phyloP scores from a whole-genome alignment of 352 stramenopile genomes.

The Phytopythium oedochilum region DNA sequence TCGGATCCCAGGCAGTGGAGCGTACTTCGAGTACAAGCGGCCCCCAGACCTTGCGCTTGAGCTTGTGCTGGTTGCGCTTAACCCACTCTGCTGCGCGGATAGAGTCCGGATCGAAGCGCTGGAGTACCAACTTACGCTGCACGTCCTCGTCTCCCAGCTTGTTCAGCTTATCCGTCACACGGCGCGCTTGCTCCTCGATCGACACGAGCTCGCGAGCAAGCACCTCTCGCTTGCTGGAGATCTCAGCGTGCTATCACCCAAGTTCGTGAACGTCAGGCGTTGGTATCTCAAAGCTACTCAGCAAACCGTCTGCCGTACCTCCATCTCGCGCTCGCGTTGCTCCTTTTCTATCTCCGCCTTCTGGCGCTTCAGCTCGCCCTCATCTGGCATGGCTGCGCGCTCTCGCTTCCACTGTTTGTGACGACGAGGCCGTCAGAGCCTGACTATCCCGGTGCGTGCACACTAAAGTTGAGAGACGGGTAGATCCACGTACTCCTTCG shows the following conservation, averaged over 20 bases:
- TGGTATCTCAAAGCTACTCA: too few relatives aligned
- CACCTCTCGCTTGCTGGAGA: constrained; percentile 61
- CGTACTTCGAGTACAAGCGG: constrained; percentile 71
- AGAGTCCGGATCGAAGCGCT: constrained; percentile 58
- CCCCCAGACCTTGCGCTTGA: constrained; percentile 79
- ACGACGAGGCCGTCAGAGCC: background rate
- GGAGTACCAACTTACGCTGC: constrained; percentile 54
- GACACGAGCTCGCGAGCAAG: constrained; percentile 37
- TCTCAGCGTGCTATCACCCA: constrained; percentile 52
- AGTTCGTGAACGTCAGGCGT: background rate
- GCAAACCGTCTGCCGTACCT: too few relatives aligned
- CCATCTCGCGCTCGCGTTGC: constrained; percentile 63
- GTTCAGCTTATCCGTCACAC: constrained; percentile 46
- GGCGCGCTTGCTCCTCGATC: constrained; percentile 47
- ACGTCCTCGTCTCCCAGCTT: constrained; percentile 75
- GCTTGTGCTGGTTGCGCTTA: constrained; percentile 53
- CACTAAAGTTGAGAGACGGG: too few relatives aligned
- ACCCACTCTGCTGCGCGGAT: constrained; percentile 78
- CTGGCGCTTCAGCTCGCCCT: constrained; percentile 42
- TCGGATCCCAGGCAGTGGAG: background rate
- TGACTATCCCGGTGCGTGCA: background rate
- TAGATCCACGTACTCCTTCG: constrained; percentile 28
- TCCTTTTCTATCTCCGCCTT: constrained; percentile 63
- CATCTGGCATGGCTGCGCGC: constrained; percentile 39
- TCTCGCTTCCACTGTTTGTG: constrained; percentile 54